Base-by-base conservation (phyloP, 352 stramenopile genomes). In the Globisporangium paddicum region DNA sequence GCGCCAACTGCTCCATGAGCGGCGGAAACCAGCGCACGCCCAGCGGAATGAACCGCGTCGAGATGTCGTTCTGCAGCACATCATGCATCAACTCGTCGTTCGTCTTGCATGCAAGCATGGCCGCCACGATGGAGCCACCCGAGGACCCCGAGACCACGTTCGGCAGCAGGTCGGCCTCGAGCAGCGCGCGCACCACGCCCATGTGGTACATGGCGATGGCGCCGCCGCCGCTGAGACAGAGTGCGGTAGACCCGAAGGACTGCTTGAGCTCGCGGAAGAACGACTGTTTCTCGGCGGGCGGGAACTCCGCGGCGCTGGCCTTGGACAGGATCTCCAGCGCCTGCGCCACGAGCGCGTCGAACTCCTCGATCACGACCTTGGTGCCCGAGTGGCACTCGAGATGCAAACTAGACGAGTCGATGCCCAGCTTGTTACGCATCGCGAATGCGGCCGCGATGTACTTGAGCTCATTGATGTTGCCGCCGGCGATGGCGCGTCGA, bases 191-290 rank as follows among this genome's bases (percentile, higher is more conserved):
- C 11, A 98, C 88, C 10, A 97, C 89, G 28, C 95, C 95, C 61
- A 97, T 82, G 75, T 98, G 95, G 63, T 98, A 98, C 92, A 98
- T 98, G 1, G 89, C 86, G 59, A 90, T 95, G 59, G 63, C 84
- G n/a, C 93, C 93, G 16, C 93, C 95, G 45, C 93, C 95, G 13
- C 79, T 96, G 9, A 98, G 71, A 72, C 94, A 97, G 14, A 98
- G 67, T 14, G 91, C 93, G 5, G 93, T 97, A 6, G 82, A 80
- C 0, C 93, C 93, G 53, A 97, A 91, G 54, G 94, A 85, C n/a
- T 87, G 72, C 55, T 87, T 82, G 32, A 86, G 66, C 25, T 73
- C 70, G 5, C 71, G 53, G 58, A 93, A 89, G 40, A 86, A 89
- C 1, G 49, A 46, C 28, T 63, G 30, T 48, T 85, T 90, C 38